A percentile compares a stretch with the other conserved stretches of the same genome.
phyloP scores from a whole-genome alignment of 1,139 yeast species.

The Taphrina sp. region DNA sequence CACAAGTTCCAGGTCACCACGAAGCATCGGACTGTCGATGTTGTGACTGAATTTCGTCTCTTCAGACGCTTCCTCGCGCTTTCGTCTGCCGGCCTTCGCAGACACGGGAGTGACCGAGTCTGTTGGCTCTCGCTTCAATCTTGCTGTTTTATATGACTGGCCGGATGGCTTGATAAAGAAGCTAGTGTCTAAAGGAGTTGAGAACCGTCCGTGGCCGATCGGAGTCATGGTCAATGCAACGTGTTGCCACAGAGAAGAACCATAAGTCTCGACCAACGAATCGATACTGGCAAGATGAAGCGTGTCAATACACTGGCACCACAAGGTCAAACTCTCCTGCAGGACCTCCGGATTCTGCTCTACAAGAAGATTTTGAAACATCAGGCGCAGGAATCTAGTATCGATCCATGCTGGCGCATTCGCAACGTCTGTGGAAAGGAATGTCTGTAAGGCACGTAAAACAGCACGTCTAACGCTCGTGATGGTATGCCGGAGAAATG shows the following conservation, averaged over 20 bases:
- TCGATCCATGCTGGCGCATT: slow-evolving; percentile 69
- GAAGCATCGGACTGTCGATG: slow-evolving; percentile 87
- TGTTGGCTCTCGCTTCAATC: slow-evolving; percentile 34
- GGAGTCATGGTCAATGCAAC: slow-evolving; percentile 82
- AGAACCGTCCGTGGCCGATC: slow-evolving; percentile 86
- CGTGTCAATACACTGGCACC: slow-evolving; percentile 41
- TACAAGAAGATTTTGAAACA: slow-evolving; percentile 81
- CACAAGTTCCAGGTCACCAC: slow-evolving; percentile 85
- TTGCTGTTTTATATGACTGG: slow-evolving; percentile 34
- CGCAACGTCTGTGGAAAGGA: slow-evolving; percentile 64
- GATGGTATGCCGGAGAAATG: slow-evolving; percentile 90
- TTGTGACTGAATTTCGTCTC: slow-evolving; percentile 46
- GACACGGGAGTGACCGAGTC: slow-evolving; percentile 40
- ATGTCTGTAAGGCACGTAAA: slow-evolving; percentile 73
- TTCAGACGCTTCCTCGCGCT: slow-evolving; percentile 39
- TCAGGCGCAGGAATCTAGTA: slow-evolving; percentile 64
- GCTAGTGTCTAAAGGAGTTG: slow-evolving; percentile 75
- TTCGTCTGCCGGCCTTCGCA: slow-evolving; percentile 40
- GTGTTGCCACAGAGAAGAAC: slow-evolving; percentile 59
- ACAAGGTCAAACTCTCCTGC: slow-evolving; percentile 62
- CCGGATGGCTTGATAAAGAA: slow-evolving; percentile 82
- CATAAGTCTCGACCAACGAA: neutral
- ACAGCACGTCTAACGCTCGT: slow-evolving; percentile 89
- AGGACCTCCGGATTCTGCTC: slow-evolving; percentile 82
- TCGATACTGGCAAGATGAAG: neutral